These are phyloP conservation scores for Nasturtium officinale DNA, from an alignment of 345 rosid species.

Conservation along the genomic window DNA sequence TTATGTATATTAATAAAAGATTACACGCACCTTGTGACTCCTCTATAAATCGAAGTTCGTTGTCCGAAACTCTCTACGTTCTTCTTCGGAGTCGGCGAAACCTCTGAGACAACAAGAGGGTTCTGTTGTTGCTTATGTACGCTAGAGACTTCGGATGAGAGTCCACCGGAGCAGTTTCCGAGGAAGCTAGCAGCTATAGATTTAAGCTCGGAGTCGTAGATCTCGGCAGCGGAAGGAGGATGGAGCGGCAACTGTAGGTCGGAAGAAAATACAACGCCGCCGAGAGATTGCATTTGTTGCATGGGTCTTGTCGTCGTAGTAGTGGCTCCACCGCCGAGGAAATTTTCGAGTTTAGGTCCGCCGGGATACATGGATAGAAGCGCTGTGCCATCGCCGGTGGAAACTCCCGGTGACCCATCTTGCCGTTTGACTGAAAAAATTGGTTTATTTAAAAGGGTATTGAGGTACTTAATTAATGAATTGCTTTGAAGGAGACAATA, in stretches of 20 bases:
- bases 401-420: conserved; percentile 37
- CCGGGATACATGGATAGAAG: conserved; percentile 56
- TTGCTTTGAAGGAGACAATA: conserved; percentile 29
- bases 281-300: conserved; percentile 39
- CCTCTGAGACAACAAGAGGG: conserved; percentile 30
- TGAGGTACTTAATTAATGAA: conserved; percentile 21
- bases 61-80: conserved; percentile 76
- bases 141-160: conserved; percentile 26
- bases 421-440: conserved; percentile 29
- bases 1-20: neutral
- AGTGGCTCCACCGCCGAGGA: conserved; percentile 53
- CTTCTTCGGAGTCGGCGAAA: conserved; percentile 53
- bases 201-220: conserved; percentile 76
- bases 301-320: conserved; percentile 36
- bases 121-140: conserved; percentile 42
- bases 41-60: conserved; percentile 87
- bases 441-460: conserved; percentile 4
- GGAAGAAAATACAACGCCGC: conserved; percentile 39
- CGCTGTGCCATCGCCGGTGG: conserved; percentile 42
- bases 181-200: conserved; percentile 77
- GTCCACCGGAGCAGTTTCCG: conserved; percentile 53
- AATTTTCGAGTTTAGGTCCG: conserved; percentile 74
- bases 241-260: conserved; percentile 35
- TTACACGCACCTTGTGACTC: conserved; percentile 71
- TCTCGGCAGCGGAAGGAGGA: conserved; percentile 44